Conservation (phyloP, 345 rosid genomes). For the Citrus mangshanensis region DNA sequence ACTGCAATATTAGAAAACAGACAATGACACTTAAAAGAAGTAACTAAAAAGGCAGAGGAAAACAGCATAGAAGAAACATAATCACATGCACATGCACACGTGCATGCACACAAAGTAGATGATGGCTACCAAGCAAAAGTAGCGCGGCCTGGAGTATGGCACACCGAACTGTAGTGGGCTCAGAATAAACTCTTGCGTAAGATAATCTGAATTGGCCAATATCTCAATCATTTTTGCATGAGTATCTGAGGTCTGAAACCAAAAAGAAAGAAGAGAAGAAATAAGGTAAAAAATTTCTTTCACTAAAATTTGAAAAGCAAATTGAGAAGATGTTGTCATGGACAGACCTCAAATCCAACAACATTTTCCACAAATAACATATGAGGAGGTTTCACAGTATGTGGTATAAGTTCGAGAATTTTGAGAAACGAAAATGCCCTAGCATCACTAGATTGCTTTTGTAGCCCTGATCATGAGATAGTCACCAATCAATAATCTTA, state of each 20-base stretch:
- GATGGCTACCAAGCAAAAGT: slow-evolving; percentile 78
- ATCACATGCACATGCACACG: not conserved
- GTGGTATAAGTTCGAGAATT: slow-evolving; percentile 85
- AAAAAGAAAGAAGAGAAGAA: slow-evolving; percentile 5
- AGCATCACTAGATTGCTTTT: slow-evolving; percentile 90
- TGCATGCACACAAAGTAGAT: not conserved
- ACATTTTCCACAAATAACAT: slow-evolving; percentile 82
- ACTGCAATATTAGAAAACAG: not conserved
- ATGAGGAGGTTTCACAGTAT: slow-evolving; percentile 52
- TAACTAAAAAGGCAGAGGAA: not conserved
- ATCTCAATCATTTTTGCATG: slow-evolving; percentile 66
- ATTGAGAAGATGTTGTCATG: slow-evolving; percentile 5
- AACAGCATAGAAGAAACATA: not conserved
- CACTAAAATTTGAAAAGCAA: not conserved
- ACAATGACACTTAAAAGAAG: not conserved
- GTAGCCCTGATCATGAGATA: slow-evolving; percentile 57
- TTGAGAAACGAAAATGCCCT: slow-evolving; percentile 83
- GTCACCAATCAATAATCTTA: slow-evolving; percentile 17
- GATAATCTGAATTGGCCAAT: slow-evolving; percentile 46
- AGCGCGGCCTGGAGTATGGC: slow-evolving; percentile 98
- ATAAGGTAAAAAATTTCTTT: not conserved
- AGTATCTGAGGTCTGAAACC: slow-evolving; percentile 76
- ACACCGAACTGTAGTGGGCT: slow-evolving; percentile 90
- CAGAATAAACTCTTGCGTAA: slow-evolving; percentile 78
- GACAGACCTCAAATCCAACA: slow-evolving; percentile 82